Base-by-base conservation (phyloP, 331 rosid genomes). In the Phaseolus coccineus region DNA sequence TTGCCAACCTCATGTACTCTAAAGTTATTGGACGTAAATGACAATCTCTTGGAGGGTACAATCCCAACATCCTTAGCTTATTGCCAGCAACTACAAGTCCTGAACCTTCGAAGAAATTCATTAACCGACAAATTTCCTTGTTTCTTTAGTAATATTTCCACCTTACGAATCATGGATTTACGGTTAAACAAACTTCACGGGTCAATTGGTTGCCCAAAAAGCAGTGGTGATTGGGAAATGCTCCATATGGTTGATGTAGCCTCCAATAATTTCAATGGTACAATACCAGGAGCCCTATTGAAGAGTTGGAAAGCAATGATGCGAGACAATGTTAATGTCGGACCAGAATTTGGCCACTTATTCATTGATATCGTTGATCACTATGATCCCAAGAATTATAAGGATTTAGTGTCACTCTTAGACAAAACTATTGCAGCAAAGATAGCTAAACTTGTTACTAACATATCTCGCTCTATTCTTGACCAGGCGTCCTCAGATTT, bases 61-160 rank as follows among this genome's bases (percentile, higher is more conserved):
- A 65, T 81, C 11, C 80, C 80, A 24, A 46, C 46, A 55, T 44
- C 47, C 1, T 9, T 42, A 9, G 13, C 47, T 9, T 8, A 42
- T 42, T 42, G 47, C 13, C 47, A 42, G 1, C 0, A 0, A 0
- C 72, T 90, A 0, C 78, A 86, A 82, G 86, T 86, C 40, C 33
- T 92, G 8, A 53, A 87, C 56, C 73, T 92, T 27, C 88, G 90
- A 40, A 87, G 85, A 10, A 90, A 92, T 71, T 6, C 0, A 0
- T 25, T 91, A 1, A 0, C 0, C 3, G 96, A 33, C 24, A 67
- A 4, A 15, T 81, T 81, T 15, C 84, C 84, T 2, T 81, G 84
- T 44, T 81, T 81, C 64, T 74, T 66, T 10, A 81, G 4, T 1
- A 74, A 67, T 3, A 66, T 81, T 5, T 35, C 80, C n/a, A 28